These are phyloP conservation scores for Backusella liffmaniae DNA, from an alignment of 192 early-diverging fungal species.

Conservation along the genomic window DNA sequence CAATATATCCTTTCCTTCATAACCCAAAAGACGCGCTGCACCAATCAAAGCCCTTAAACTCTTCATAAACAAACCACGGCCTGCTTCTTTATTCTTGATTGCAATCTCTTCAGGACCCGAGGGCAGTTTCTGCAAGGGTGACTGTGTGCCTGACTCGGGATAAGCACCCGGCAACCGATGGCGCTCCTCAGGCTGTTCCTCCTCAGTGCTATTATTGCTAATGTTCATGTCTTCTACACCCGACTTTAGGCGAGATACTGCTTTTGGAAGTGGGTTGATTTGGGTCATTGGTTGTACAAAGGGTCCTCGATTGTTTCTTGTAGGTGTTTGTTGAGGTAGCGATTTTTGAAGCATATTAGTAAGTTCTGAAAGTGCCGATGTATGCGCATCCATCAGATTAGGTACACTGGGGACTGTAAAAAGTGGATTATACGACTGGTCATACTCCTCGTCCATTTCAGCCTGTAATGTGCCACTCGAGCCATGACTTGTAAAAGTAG, in stretches of 20 bases:
- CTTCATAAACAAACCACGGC: conserved; percentile 26
- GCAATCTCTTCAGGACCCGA: background rate
- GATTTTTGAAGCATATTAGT: conserved; percentile 32
- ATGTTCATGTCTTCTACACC: background rate
- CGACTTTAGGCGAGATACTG: conserved; percentile 9
- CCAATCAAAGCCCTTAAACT: conserved; percentile 28
- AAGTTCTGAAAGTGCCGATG: conserved; percentile 26
- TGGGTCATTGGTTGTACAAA: conserved; percentile 6
- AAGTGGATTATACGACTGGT: conserved; percentile 38
- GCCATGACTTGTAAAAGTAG: background rate
- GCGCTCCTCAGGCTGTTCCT: background rate
- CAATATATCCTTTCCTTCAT: conserved; percentile 24
- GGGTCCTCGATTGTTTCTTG: background rate
- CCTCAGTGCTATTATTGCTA: background rate
- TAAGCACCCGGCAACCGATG: conserved; percentile 29
- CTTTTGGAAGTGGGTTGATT: conserved; percentile 32
- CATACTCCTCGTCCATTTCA: conserved; percentile 42
- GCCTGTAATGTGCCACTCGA: conserved; percentile 13
- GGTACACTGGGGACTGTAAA: conserved; percentile 40
- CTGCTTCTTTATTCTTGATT: conserved; percentile 15
- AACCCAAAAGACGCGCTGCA: conserved; percentile 27
- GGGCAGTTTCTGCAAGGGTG: background rate
- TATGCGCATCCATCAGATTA: conserved; percentile 36
- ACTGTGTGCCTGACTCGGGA: conserved; percentile 26
- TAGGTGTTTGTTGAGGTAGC: conserved; percentile 9